Evolutionary conservation across 106 monocot species (phyloP), one percentile per base, ranked within the genome.

Genomic region (Dioscorea zingiberensis): DNA sequence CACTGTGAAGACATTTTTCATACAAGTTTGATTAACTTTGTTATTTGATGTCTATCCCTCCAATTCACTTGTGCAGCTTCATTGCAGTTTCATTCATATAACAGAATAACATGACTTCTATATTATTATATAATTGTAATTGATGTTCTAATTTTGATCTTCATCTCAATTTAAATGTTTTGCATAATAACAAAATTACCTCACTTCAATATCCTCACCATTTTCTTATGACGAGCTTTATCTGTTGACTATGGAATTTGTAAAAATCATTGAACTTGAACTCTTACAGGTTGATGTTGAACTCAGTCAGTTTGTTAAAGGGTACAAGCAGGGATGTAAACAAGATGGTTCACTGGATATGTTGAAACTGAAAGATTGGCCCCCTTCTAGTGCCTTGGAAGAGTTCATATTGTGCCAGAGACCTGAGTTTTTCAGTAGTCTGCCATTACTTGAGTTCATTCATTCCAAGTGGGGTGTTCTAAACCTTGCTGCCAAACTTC

Each of bases 281-380:
- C 11, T 60, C 28, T 87, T 53, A 28, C 81, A 97, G 97, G 79
- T 92, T 71, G 81, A 97, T 57, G 78, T 97, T 71, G 78, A 88
- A 45, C 75, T 97, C 24, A 68, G 53, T 69, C 63, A 92, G 47
- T 92, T 97, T 60, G 77, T 97, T 19, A 88, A 83, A 78, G 85
- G 88, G 64, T 97, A 92, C 74, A 75, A 67, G 23, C 78, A 97
- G 23, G 87, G 81, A 26, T 47, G 49, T 66, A 71, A 44, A 22
- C 62, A 64, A 59, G 71, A 76, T 74, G 79, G 84, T 32, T 25
- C 25, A 0, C 75, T 65, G 56, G 47, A 74, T 74, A 67, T 92
- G 73, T 82, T 97, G 64, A 88, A 76, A 62, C 64, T 95, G 60
- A 95, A 83, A 65, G 88, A 91, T 57, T 97, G 97, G 92, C 97